Evolutionary conservation across 257 asterid genomes (phyloP), one percentile per base, ranked within the genome.

Genomic region (Penstemon davidsonii): DNA sequence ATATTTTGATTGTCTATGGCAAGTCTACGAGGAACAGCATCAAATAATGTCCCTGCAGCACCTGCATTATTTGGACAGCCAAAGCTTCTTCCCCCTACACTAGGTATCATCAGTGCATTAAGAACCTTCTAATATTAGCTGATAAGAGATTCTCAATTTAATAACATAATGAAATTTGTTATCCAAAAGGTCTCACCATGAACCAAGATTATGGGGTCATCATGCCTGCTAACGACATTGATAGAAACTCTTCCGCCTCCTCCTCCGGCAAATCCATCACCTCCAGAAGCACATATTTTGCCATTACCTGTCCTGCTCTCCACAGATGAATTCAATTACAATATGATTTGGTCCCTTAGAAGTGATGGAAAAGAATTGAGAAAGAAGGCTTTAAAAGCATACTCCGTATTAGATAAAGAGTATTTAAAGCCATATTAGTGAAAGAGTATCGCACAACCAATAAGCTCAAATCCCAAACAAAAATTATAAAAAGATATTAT

Each of bases 181-280:
- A 25, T 47, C 40, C 25, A 61, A 44, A 57, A 75, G 70, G 55
- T 46, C 94, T 80, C 81, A 91, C 97, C 97, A 55, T 87, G 89
- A 67, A 82, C 88, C 64, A 78, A 78, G 75, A 91, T 75, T 79
- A 76, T 52, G 60, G 87, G 86, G 67, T 75, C 83, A 73, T 88
- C 96, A 75, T 87, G 97, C 80, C 95, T 78, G 83, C 97, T 87
- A 62, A 81, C 80, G 65, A 79, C 86, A 66, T 86, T 60, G 61
- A 87, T 82, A 18, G 95, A 85, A 62, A 91, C 82, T 84, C 97
- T 86, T 85, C 97, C 97, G 72, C 97, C 97, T 64, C 96, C 97
- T 64, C 97, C 97, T 60, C 97, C 97, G 67, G 85, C 92, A 88
- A 91, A 91, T 72, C 97, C 97, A 67, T 84, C 60, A 75, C 97